phyloP scores from a whole-genome alignment of 1,139 yeast genomes.

The Zygosaccharomyces sapae region DNA sequence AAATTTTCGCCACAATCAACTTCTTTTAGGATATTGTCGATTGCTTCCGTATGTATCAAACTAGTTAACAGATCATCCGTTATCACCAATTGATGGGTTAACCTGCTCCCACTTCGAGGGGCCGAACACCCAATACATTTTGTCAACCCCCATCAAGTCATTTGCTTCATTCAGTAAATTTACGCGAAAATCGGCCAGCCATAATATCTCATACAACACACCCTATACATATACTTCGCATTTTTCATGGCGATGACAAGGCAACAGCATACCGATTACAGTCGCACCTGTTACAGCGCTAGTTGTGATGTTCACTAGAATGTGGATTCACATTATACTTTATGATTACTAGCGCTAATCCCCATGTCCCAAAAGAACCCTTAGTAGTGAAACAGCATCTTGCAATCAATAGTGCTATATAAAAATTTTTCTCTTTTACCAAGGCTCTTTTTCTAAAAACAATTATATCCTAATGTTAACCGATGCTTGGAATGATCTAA shows the following conservation, averaged over 20 bases:
- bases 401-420: no score
- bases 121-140: not conserved
- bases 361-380: not conserved
- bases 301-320: not conserved
- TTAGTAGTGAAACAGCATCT: no score
- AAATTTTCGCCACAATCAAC: constrained; percentile 1
- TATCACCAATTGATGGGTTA: not conserved
- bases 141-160: not conserved
- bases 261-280: no score
- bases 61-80: not conserved
- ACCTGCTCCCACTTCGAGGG: not conserved
- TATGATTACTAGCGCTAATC: not conserved
- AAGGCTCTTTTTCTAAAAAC: not conserved
- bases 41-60: not conserved
- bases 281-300: no score
- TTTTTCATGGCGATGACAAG: not conserved
- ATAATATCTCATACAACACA: not conserved
- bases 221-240: not conserved
- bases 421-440: no score
- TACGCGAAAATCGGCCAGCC: constrained; percentile 7
- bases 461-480: no score
- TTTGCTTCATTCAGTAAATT: constrained; percentile 6
- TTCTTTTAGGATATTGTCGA: not conserved
- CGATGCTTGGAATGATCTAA: no score
- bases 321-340: not conserved